Conservation (phyloP, 1,139 yeast species). For the Casaregolazyma suthepensis region DNA sequence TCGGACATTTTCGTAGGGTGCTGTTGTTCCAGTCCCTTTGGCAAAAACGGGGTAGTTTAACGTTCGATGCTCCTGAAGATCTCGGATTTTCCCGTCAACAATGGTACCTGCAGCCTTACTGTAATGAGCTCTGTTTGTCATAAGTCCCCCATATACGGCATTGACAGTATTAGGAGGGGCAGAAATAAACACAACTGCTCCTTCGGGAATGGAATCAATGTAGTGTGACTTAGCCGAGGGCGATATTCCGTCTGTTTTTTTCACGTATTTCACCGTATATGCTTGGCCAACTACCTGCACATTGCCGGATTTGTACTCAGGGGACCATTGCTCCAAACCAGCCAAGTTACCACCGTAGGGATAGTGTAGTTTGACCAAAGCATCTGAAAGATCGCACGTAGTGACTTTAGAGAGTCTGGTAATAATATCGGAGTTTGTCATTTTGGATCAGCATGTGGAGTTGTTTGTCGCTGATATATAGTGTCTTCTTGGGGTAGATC, state of each 20-base stretch:
- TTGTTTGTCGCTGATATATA: background rate
- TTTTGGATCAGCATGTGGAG: background rate
- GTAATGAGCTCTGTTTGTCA: slow-evolving; percentile 74
- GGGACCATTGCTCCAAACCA: slow-evolving; percentile 11
- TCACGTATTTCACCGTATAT: slow-evolving; percentile 68
- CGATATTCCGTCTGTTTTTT: slow-evolving; percentile 61
- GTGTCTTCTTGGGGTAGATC: background rate
- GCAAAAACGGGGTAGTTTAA: slow-evolving; percentile 70
- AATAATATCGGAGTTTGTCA: background rate
- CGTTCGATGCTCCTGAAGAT: slow-evolving; percentile 65
- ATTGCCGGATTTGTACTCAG: slow-evolving; percentile 10
- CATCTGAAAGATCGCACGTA: background rate
- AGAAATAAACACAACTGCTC: slow-evolving; percentile 38
- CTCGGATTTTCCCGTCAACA: slow-evolving; percentile 77
- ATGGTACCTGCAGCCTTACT: slow-evolving; percentile 69
- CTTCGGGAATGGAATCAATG: slow-evolving; percentile 54
- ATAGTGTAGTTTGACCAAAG: background rate
- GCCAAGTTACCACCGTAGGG: background rate
- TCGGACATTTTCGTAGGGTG: slow-evolving; percentile 62
- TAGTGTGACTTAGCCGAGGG: slow-evolving; percentile 50
- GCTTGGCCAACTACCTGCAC: slow-evolving; percentile 52
- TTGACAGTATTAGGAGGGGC: slow-evolving; percentile 58
- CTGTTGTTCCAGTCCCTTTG: slow-evolving; percentile 62
- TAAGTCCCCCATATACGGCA: slow-evolving; percentile 73
- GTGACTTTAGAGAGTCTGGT: background rate